These are phyloP conservation scores for Luvunga scandens DNA, from an alignment of 345 rosid genomes.

Conservation along the genomic window DNA sequence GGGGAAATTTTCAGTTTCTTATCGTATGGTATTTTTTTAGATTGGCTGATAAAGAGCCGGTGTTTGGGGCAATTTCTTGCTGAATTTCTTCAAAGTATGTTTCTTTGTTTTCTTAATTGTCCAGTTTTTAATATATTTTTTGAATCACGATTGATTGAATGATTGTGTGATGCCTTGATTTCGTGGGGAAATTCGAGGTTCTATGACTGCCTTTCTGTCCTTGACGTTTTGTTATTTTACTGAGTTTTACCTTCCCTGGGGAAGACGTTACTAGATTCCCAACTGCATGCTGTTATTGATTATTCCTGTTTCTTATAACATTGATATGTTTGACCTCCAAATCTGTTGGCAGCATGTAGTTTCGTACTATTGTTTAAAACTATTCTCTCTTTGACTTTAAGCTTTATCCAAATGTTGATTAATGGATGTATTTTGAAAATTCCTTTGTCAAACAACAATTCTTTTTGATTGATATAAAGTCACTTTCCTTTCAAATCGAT, in stretches of 20 bases:
- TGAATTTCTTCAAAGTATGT: conserved; percentile 22
- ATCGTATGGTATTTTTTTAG: conserved; percentile 17
- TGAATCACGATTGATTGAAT: conserved; percentile 8
- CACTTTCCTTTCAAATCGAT: neutral
- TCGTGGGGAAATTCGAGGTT: neutral
- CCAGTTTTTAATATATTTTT: neutral
- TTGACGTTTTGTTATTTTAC: neutral
- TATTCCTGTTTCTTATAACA: neutral
- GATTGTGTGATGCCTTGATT: neutral
- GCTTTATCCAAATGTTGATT: neutral
- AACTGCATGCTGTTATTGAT: conserved; percentile 13
- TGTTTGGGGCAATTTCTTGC: conserved; percentile 23
- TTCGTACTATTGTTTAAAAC: neutral
- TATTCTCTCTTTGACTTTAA: neutral
- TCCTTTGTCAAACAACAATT: neutral
- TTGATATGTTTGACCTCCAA: neutral
- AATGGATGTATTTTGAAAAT: neutral
- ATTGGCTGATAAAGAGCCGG: conserved; percentile 22
- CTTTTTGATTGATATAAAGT: neutral
- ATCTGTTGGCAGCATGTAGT: neutral
- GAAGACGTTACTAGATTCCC: neutral
- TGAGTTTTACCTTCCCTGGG: neutral
- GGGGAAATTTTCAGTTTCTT: conserved; percentile 22
- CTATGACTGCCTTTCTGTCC: neutral
- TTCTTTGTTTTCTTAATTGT: conserved; percentile 6